These are phyloP conservation scores for Abrus pulchellus DNA, from an alignment of 306 rosid genomes.

Conservation along the genomic window DNA sequence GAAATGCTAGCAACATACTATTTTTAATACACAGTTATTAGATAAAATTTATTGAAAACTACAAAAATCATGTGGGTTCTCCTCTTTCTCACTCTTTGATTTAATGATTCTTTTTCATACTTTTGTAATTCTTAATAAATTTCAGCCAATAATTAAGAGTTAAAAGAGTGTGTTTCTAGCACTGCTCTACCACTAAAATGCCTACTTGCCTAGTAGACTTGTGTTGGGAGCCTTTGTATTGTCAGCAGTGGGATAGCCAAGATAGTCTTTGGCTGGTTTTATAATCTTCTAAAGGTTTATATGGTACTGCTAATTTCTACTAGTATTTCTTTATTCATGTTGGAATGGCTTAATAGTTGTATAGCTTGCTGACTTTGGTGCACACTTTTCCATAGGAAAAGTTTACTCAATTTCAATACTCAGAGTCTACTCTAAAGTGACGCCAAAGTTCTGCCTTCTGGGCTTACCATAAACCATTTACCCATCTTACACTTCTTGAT, in stretches of 20 bases:
- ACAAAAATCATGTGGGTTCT: too few species aligned
- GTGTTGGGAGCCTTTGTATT: not conserved
- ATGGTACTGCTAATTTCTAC: not conserved
- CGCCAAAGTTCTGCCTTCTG: too few species aligned
- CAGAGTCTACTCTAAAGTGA: too few species aligned
- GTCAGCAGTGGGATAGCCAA: not conserved
- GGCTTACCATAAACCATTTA: not conserved
- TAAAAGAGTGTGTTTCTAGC: too few species aligned
- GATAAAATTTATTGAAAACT: too few species aligned
- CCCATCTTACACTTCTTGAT: not conserved
- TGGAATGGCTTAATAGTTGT: conserved; percentile 28
- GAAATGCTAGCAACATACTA: too few species aligned
- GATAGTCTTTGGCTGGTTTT: conserved; percentile 6
- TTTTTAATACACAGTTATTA: too few species aligned
- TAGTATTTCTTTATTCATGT: not conserved
- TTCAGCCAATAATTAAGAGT: too few species aligned
- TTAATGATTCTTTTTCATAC: too few species aligned
- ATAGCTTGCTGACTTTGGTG: conserved; percentile 10
- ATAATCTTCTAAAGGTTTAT: not conserved
- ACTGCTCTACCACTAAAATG: too few species aligned
- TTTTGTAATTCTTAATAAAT: too few species aligned
- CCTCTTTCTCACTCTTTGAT: too few species aligned
- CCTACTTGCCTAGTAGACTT: not conserved
- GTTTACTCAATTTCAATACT: not conserved
- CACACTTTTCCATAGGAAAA: not conserved